Percentiles rank a stretch among this genome's conserved stretches.
These are phyloP conservation scores for Dissophora globulifera DNA, from an alignment of 192 early-diverging fungal species.

Conservation along the genomic window DNA sequence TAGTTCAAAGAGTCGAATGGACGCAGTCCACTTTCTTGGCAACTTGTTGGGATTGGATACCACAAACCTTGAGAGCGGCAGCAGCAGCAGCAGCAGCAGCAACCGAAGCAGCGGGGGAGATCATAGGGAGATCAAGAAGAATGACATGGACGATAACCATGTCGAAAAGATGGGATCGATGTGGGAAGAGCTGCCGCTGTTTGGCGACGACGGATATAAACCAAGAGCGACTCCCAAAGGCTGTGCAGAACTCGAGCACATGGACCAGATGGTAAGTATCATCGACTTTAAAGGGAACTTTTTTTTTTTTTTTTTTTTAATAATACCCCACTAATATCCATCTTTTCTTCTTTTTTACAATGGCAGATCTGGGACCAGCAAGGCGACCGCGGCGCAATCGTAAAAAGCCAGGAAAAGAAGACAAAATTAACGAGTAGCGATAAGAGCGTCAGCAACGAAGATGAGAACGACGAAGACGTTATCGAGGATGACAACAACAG, in stretches of 20 bases:
- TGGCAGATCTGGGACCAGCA: constrained; percentile 39
- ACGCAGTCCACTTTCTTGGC: not conserved
- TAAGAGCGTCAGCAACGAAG: no score
- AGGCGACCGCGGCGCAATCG: not conserved
- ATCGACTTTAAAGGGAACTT: not conserved
- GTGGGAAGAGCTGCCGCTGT: constrained; percentile 5
- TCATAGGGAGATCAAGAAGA: not conserved
- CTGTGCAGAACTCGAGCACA: constrained; percentile 1
- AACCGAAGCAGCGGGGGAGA: not conserved
- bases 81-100: constrained; percentile 1
- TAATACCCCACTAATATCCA: no score
- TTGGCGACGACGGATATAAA: constrained; percentile 23
- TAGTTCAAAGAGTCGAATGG: no score
- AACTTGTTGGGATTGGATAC: constrained; percentile 3
- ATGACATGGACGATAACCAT: not conserved
- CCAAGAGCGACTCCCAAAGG: constrained; percentile 4
- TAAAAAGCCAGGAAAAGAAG: not conserved
- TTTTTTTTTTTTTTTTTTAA: not conserved
- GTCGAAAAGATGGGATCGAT: not conserved
- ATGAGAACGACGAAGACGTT: not conserved
- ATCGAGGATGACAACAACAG: not conserved
- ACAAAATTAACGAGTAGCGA: not conserved
- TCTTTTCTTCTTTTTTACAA: not conserved
- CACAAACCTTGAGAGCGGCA: not conserved
- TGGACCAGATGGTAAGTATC: constrained; percentile 22